A percentile compares a stretch with the other conserved stretches of the same genome.
These are phyloP conservation scores for Coemansia sp. DNA, from an alignment of 192 early-diverging fungal species.

Conservation along the genomic window DNA sequence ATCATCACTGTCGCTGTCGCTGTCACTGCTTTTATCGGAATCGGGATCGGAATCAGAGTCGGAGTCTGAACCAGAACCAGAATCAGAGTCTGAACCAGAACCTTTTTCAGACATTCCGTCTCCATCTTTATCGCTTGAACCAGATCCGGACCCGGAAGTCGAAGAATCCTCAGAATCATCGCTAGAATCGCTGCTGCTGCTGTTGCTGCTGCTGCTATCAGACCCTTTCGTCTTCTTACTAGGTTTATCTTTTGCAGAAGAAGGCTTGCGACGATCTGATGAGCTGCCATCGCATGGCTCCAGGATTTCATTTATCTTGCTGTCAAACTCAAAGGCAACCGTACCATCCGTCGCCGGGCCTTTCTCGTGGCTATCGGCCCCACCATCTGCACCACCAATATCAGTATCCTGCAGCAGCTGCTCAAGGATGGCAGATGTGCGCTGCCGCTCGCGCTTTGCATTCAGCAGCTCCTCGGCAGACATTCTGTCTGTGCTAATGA, in stretches of 20 bases:
- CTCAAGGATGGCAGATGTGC: slow-evolving; percentile 27
- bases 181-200: slow-evolving; percentile 7
- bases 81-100: slow-evolving; percentile 9
- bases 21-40: slow-evolving; percentile 11
- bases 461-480: slow-evolving; percentile 22
- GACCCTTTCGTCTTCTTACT: neutral
- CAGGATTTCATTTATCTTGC: neutral
- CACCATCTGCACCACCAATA: neutral
- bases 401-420: slow-evolving; percentile 13
- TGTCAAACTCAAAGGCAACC: slow-evolving; percentile 10
- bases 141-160: slow-evolving; percentile 6
- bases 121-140: slow-evolving; percentile 9
- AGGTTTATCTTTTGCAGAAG: neutral
- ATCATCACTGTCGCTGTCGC: slow-evolving; percentile 13
- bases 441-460: slow-evolving; percentile 35
- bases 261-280: neutral
- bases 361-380: neutral
- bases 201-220: slow-evolving; percentile 5
- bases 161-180: slow-evolving; percentile 12
- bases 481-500: neutral
- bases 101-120: slow-evolving; percentile 5
- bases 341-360: neutral
- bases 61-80: neutral
- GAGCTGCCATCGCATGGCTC: slow-evolving; percentile 3
- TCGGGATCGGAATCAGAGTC: slow-evolving; percentile 9